phyloP scores from a whole-genome alignment of 371 early-diverging fungal species.

The Rhizopus microsporus region DNA sequence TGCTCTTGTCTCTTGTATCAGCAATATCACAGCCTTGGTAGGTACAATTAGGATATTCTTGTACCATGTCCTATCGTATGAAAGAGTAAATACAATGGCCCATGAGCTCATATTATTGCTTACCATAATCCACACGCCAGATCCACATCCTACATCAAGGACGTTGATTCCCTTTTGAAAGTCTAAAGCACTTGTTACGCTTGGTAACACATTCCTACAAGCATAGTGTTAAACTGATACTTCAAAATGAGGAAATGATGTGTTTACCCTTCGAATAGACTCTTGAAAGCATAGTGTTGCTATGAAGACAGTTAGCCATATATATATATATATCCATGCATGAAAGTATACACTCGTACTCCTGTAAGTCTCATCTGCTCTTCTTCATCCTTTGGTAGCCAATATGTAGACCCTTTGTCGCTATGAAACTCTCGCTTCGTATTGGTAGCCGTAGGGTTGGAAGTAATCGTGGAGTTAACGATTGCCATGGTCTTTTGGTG shows the following conservation, averaged over 20 bases:
- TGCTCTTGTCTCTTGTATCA: slow-evolving; percentile 7
- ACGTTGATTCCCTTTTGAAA: slow-evolving; percentile 15
- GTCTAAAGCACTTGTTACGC: slow-evolving; percentile 6
- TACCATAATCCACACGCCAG: slow-evolving; percentile 40
- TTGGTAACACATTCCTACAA: not conserved
- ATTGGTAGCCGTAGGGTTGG: too few relatives aligned
- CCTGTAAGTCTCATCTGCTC: slow-evolving; percentile 21
- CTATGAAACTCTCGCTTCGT: slow-evolving; percentile 20
- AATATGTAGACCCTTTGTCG: slow-evolving; percentile 12
- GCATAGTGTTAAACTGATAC: not conserved
- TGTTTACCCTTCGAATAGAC: slow-evolving; percentile 23
- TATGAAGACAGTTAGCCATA: not conserved
- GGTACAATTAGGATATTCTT: slow-evolving; percentile 33
- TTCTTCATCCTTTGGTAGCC: slow-evolving; percentile 23
- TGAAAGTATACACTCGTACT: slow-evolving; percentile 2
- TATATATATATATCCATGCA: not conserved
- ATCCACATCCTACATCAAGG: slow-evolving; percentile 45
- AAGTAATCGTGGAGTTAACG: too few relatives aligned
- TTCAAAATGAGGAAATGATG: not conserved
- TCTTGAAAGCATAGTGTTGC: slow-evolving; percentile 41
- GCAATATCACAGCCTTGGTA: slow-evolving; percentile 34
- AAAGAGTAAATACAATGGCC: not conserved
- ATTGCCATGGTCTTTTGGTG: too few relatives aligned
- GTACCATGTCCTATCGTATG: slow-evolving; percentile 28
- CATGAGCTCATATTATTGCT: not conserved